These are phyloP conservation scores for Ogataea naganishii DNA, from an alignment of 805 yeast species.

Conservation along the genomic window DNA sequence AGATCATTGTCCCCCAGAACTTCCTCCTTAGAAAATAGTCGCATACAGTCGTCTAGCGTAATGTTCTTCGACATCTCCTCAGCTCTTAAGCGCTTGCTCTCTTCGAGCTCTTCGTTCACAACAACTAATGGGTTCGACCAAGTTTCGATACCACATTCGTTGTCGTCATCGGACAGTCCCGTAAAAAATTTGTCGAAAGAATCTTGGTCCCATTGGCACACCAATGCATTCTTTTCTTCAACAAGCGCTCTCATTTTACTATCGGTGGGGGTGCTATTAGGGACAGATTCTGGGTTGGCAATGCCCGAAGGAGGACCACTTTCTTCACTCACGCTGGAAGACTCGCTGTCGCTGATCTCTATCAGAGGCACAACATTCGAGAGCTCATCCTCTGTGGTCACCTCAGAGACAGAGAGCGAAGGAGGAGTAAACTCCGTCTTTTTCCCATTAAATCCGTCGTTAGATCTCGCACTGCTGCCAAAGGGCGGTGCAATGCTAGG, in stretches of 20 bases:
- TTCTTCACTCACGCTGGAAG: too few relatives aligned
- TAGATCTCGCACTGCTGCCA: too few relatives aligned
- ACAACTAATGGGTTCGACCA: constrained; percentile 47
- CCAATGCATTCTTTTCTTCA: constrained; percentile 29
- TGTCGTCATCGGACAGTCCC: constrained; percentile 33
- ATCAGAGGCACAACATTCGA: too few relatives aligned
- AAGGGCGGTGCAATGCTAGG: too few relatives aligned
- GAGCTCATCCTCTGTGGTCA: too few relatives aligned
- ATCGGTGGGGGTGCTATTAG: too few relatives aligned
- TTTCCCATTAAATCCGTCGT: too few relatives aligned
- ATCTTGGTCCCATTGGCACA: constrained; percentile 61
- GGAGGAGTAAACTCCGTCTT: too few relatives aligned
- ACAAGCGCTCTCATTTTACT: constrained; percentile 15
- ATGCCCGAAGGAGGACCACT: background rate
- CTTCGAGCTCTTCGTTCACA: constrained; percentile 47
- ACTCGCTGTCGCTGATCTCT: too few relatives aligned
- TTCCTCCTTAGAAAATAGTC: constrained; percentile 71
- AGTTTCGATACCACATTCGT: constrained; percentile 39
- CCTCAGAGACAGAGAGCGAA: too few relatives aligned
- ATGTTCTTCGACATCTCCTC: constrained; percentile 30
- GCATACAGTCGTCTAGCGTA: constrained; percentile 66
- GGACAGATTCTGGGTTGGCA: background rate
- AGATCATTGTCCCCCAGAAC: constrained; percentile 80
- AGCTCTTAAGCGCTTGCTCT: constrained; percentile 26
- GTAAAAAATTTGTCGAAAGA: constrained; percentile 44